Evolutionary conservation across 176 grass and related monocot species (phyloP).

Genomic region (Lolium rigidum): DNA sequence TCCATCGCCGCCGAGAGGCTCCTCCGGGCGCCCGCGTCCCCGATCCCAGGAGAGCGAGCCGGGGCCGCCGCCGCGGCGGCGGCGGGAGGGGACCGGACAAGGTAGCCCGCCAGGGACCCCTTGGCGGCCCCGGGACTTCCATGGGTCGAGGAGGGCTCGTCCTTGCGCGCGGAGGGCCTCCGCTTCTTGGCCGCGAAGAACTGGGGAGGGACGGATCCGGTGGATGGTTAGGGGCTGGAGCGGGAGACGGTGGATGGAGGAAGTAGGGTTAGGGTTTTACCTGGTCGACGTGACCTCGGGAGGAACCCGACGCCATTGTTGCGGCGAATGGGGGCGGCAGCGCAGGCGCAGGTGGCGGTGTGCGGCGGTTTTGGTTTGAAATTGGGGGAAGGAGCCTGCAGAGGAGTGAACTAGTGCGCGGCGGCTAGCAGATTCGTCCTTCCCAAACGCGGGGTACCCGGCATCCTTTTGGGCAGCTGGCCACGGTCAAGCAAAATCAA

Average conservation of each 20-base stretch:
- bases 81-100: constrained; percentile 45
- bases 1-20: constrained; percentile 49
- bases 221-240: constrained; percentile 10
- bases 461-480: no score
- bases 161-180: constrained; percentile 52
- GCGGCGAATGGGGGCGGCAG: not conserved
- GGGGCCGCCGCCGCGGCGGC: not conserved
- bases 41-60: constrained; percentile 12
- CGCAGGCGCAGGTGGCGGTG: not conserved
- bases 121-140: constrained; percentile 57
- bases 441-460: no score
- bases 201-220: constrained; percentile 39
- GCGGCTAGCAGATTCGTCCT: not conserved
- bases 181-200: constrained; percentile 88
- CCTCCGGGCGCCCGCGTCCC: constrained; percentile 37
- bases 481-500: no score
- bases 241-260: not conserved
- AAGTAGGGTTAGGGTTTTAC: constrained; percentile 48
- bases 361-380: constrained; percentile 22
- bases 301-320: constrained; percentile 64
- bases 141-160: constrained; percentile 34
- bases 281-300: constrained; percentile 80
- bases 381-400: not conserved
- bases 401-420: not conserved
- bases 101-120: constrained; percentile 56